Percentiles rank a stretch among this genome's conserved stretches.
These are phyloP conservation scores for Allium fistulosum DNA, from an alignment of 106 monocot genomes.

Conservation along the genomic window DNA sequence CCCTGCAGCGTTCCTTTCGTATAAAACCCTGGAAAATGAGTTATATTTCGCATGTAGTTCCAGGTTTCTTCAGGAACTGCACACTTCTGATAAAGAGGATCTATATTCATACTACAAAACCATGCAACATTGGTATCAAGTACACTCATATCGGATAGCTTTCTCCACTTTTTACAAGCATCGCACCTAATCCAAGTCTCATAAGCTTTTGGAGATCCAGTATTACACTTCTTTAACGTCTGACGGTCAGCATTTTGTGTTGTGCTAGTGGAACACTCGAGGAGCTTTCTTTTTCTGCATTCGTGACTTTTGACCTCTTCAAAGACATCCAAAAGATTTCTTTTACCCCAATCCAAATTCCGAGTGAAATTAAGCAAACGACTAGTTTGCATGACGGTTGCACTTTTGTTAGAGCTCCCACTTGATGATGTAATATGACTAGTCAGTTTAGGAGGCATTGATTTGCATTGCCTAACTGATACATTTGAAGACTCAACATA, in stretches of 20 bases:
- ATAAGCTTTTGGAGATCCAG: constrained; percentile 17
- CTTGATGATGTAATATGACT: too few relatives aligned
- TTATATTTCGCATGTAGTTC: constrained; percentile 56
- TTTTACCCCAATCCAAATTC: constrained; percentile 25
- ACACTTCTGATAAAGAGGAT: constrained; percentile 63
- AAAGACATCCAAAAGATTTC: constrained; percentile 49
- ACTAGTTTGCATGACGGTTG: constrained; percentile 14
- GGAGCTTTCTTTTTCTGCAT: constrained; percentile 7
- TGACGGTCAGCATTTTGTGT: constrained; percentile 14
- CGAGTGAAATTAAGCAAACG: constrained; percentile 26
- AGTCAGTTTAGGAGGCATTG: constrained; percentile 6
- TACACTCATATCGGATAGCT: constrained; percentile 24
- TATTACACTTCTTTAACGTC: constrained; percentile 20
- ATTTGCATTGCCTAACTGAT: constrained; percentile 13
- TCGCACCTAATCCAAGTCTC: constrained; percentile 97
- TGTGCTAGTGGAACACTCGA: not conserved
- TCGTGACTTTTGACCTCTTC: constrained; percentile 12
- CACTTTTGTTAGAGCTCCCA: not conserved
- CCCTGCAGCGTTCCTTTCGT: constrained; percentile 54
- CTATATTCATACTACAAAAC: constrained; percentile 94
- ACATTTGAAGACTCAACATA: constrained; percentile 10
- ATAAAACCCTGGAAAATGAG: constrained; percentile 87
- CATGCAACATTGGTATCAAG: constrained; percentile 62
- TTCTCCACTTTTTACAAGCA: constrained; percentile 97
- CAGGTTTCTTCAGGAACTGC: constrained; percentile 62